Evolutionary conservation across 805 yeast species (phyloP), one percentile per base, ranked within the genome.

Genomic region (Wickerhamomyces mucosus): DNA sequence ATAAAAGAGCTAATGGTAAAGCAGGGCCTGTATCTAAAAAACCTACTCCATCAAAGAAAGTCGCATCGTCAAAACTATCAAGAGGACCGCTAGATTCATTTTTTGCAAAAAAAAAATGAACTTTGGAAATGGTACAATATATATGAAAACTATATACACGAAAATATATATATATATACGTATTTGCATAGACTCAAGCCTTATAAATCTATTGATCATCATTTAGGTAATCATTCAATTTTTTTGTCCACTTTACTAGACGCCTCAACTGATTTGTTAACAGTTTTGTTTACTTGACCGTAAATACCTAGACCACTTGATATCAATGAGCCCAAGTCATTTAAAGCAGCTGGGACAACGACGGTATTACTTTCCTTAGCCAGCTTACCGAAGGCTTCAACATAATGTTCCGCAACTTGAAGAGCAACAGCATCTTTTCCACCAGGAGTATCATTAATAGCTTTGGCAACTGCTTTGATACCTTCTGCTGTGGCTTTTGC

Each of bases 311-410:
- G 55, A 0, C 94, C 94, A 38, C 81, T 66, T 21, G 86, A 83
- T 57, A 83, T 77, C 61, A 78, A 67, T 18, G 74, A 64, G 29
- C 88, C 76, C 52, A 83, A 59, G 46, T 83, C 86, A 40, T 81
- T 78, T 51, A 83, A 56, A 34, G 77, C 78, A 9, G 85, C 69
- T 12, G 95, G 95, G 17, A 83, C 66, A 22, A 83, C 77, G 13
- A 84, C 67, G 1, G 92, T 79, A 48, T 80, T 83, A 20, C 78
- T 59, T 53, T 81, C 89, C 61, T 83, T 82, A 17, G 94, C 94
- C 46, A 83, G 63, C 45, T 82, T 76, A 29, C 80, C 78, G 51
- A 84, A 83, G 20, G 89, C 83, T 33, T 75, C 80, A 38, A 83
- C 81, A 53, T 83, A 83, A 50, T 78, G 80, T 50, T 80, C 88